Percentiles rank a stretch among this genome's conserved stretches.
phyloP scores from a whole-genome alignment of 441 rosid species.

The Lepidium campestre region DNA sequence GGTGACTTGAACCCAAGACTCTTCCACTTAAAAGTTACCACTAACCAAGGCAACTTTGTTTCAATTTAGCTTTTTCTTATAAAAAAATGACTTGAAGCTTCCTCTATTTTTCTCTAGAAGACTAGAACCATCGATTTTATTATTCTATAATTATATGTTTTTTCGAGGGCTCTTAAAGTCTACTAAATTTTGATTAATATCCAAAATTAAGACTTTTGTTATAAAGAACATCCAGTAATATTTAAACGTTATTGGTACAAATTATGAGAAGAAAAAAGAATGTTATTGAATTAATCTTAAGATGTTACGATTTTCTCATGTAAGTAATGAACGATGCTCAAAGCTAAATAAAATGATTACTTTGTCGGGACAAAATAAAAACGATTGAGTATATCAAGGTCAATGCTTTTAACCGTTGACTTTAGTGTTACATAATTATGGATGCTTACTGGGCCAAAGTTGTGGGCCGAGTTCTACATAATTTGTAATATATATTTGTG shows the following conservation, averaged over 20 bases:
- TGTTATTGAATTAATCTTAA: too few species aligned
- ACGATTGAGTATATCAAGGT: neutral
- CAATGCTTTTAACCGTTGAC: neutral
- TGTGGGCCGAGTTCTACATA: neutral
- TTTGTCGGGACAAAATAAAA: too few species aligned
- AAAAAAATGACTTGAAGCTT: conserved; percentile 3
- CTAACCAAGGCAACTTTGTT: too few species aligned
- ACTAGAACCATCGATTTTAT: neutral
- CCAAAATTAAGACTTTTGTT: neutral
- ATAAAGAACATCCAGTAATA: too few species aligned
- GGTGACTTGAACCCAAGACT: too few species aligned
- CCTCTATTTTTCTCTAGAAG: neutral
- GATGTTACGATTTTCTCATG: too few species aligned
- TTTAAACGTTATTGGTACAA: too few species aligned
- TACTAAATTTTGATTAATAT: neutral
- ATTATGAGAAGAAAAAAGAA: neutral
- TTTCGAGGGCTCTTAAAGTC: neutral
- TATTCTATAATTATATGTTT: neutral
- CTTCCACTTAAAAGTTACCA: too few species aligned
- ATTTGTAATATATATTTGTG: neutral
- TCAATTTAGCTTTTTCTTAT: neutral
- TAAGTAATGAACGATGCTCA: too few species aligned
- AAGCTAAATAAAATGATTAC: neutral
- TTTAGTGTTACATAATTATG: neutral
- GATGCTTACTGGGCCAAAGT: neutral